Evolutionary conservation across 164 flowering plant genomes (phyloP), one percentile per base, ranked within the genome.

Genomic region (Litsea cubeba): DNA sequence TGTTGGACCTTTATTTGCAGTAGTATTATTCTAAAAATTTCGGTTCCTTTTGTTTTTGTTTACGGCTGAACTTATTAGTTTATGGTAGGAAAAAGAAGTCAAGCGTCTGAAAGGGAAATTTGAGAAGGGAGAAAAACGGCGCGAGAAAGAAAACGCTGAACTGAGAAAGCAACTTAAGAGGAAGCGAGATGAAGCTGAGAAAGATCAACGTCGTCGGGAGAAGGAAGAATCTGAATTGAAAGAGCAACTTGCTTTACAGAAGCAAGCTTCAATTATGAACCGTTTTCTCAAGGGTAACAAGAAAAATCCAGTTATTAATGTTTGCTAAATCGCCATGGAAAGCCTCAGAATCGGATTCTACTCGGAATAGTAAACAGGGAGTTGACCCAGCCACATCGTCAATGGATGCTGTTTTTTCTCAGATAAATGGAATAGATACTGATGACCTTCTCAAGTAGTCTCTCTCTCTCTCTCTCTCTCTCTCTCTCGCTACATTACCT

Each of bases 231-330:
- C 89, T 68, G 95, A 91, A 70, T 50, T 79, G 74, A 94, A 83
- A 76, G 91, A 87, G 81, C 84, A 85, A 79, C 86, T 82, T 72
- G 74, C 88, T 18, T 30, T 94, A 60, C 83, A 91, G 79, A 94
- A 91, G 85, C 98, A 94, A 79, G 99, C 97, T 80, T 86, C 97
- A 75, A 73, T 94, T 1, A 91, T 94, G 97, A 90, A 96, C 72
- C 92, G 94, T 3, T 96, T 96, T 83, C 79, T 96, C n/a, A 96
- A 86, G 76, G 83, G 77, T 77, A 78, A 76, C 62, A 87, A 83
- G 72, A 82, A 72, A 68, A 76, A 14, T 77, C 74, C 83, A 63
- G 40, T 76, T 68, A 51, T 65, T 60, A 81, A 74, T 75, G 76
- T 69, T 69, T 75, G 82, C 81, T 25, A 67, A 63, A 62, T 75